Conservation (phyloP, 2,329 filamentous ascomycete species). For the Cephalotrichum gorgonifer region DNA sequence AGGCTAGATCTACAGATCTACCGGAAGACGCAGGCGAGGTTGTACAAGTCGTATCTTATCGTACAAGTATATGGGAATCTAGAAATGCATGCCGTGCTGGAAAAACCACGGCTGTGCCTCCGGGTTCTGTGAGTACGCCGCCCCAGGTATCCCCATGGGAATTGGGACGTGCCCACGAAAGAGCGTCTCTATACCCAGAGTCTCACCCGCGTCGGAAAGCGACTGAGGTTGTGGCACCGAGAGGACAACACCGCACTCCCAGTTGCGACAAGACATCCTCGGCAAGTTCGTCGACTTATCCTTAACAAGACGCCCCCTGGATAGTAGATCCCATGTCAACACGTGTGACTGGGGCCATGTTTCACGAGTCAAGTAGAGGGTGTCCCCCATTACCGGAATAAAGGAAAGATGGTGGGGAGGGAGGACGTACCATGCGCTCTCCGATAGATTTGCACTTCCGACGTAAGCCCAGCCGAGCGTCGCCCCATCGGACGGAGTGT, state of each 20-base stretch:
- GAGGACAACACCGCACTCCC: conserved; percentile 87
- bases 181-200: background rate
- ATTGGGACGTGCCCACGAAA: conserved; percentile 1
- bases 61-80: background rate
- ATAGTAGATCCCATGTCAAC: background rate
- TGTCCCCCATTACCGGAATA: background rate
- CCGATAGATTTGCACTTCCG: conserved; percentile 84
- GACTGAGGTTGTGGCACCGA: conserved; percentile 30
- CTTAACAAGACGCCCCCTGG: conserved; percentile 66
- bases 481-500: conserved; percentile 9
- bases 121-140: background rate
- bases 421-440: conserved; percentile 72
- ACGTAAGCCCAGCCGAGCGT: conserved; percentile 65
- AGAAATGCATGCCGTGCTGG: background rate
- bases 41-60: background rate
- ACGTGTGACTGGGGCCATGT: background rate
- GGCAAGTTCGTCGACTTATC: conserved; percentile 53
- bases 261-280: conserved; percentile 80
- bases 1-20: too few species aligned
- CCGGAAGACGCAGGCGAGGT: too few species aligned
- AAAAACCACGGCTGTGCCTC: conserved; percentile 1
- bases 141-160: background rate
- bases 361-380: background rate
- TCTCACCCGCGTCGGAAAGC: conserved; percentile 1
- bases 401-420: background rate